Conservation (phyloP, 2,329 filamentous ascomycete species). For the Escovopsis sp. region DNA sequence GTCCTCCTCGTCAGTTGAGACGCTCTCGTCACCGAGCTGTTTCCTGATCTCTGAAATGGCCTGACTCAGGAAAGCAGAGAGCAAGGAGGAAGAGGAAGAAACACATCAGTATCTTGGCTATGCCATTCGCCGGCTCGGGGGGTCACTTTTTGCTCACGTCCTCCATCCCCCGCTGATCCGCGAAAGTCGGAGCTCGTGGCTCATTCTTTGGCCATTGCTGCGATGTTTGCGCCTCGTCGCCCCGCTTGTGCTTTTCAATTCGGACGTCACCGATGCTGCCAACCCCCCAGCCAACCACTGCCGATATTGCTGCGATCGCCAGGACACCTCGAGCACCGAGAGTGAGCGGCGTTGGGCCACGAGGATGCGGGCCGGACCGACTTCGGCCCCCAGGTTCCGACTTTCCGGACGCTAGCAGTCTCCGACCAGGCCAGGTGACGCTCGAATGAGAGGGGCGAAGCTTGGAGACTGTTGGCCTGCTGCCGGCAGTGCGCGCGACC, state of each 20-base stretch:
- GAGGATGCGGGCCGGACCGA: conserved; percentile 1
- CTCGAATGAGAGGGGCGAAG: too few species aligned
- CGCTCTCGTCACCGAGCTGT: conserved; percentile 36
- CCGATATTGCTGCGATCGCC: conserved; percentile 23
- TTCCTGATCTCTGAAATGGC: conserved; percentile 39
- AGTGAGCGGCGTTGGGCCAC: conserved; percentile 3
- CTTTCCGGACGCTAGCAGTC: too few species aligned
- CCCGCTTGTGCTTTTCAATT: conserved; percentile 11
- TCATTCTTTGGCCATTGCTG: neutral
- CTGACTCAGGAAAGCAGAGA: too few species aligned
- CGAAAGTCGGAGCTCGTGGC: conserved; percentile 19
- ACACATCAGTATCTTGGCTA: too few species aligned
- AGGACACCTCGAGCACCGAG: conserved; percentile 20
- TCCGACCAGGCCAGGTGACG: too few species aligned
- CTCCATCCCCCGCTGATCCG: conserved; percentile 27
- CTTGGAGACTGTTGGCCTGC: too few species aligned
- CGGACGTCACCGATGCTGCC: conserved; percentile 24
- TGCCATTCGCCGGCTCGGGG: too few species aligned
- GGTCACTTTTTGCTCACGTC: conserved; percentile 16
- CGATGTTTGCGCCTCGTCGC: conserved; percentile 1
- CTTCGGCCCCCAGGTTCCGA: conserved; percentile 3
- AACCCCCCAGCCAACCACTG: conserved; percentile 25
- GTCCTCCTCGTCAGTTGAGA: conserved; percentile 48
- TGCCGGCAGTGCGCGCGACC: too few species aligned
- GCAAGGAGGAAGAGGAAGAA: too few species aligned